Percentiles rank a stretch among this genome's conserved stretches.
Evolutionary conservation across 192 early-diverging fungal genomes (phyloP).

Genomic region (Allomyces macrogynus): DNA sequence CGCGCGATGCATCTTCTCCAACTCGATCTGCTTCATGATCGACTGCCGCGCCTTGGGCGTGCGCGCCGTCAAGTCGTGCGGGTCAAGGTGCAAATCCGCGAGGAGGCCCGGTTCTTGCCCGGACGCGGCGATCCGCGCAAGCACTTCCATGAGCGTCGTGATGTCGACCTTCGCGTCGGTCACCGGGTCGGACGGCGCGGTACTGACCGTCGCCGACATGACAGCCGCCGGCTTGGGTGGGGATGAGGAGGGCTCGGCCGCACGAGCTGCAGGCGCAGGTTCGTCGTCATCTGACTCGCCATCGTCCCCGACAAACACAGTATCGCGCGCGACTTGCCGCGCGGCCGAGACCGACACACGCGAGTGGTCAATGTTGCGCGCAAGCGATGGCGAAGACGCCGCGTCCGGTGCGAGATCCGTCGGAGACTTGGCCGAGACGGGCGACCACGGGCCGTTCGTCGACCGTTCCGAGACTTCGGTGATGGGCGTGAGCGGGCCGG

Average conservation of each 20-base stretch:
- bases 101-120: not conserved
- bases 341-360: not conserved
- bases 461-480: too few species aligned
- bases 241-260: too few species aligned
- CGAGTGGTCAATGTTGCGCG: not conserved
- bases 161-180: not conserved
- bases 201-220: not conserved
- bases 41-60: not conserved
- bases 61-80: not conserved
- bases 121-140: not conserved
- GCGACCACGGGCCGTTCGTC: too few species aligned
- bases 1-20: not conserved
- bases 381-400: not conserved
- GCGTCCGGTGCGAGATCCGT: not conserved
- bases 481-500: too few species aligned
- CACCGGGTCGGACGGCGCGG: not conserved
- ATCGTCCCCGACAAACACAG: not conserved
- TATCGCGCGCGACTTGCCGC: not conserved
- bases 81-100: not conserved
- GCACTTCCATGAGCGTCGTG: not conserved
- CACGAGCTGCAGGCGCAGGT: too few species aligned
- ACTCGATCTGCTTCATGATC: too few species aligned
- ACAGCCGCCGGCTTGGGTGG: not conserved
- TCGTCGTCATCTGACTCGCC: not conserved
- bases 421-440: not conserved